A percentile compares a stretch with the other conserved stretches of the same genome.
phyloP scores from a whole-genome alignment of 2,329 filamentous ascomycete genomes.

The Scytalidium lignicola region DNA sequence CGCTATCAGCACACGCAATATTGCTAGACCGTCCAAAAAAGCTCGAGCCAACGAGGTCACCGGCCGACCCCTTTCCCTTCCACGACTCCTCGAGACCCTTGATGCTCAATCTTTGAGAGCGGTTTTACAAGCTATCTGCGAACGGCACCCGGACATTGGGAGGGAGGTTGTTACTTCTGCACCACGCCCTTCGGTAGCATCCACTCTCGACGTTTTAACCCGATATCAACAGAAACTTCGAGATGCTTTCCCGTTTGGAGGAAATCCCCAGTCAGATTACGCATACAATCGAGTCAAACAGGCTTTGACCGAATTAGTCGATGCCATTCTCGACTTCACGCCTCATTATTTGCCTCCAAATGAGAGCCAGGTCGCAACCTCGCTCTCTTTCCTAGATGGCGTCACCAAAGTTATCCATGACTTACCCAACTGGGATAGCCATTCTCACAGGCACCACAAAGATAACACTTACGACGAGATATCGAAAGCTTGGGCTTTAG shows the following conservation, averaged over 20 bases:
- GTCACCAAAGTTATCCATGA: constrained; percentile 87
- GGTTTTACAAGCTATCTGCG: constrained; percentile 86
- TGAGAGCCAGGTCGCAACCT: constrained; percentile 77
- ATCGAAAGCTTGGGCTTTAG: constrained; percentile 84
- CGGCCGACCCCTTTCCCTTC: constrained; percentile 59
- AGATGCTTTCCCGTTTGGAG: constrained; percentile 77
- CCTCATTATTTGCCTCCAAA: constrained; percentile 91
- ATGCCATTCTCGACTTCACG: constrained; percentile 89
- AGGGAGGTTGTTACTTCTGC: constrained; percentile 79
- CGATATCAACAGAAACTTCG: constrained; percentile 78
- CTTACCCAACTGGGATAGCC: constrained; percentile 85
- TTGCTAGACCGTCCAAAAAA: constrained; percentile 63
- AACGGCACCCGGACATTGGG: constrained; percentile 79
- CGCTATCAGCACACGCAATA: constrained; percentile 62
- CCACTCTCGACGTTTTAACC: constrained; percentile 72
- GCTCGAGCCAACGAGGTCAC: constrained; percentile 59
- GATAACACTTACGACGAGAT: constrained; percentile 96
- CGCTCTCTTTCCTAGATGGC: constrained; percentile 81
- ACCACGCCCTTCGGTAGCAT: constrained; percentile 78
- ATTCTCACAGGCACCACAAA: constrained; percentile 86
- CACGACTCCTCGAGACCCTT: constrained; percentile 88
- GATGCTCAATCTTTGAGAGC: constrained; percentile 78
- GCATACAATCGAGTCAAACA: constrained; percentile 90
- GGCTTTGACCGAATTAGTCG: constrained; percentile 72
- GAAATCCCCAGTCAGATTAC: constrained; percentile 82